These are phyloP conservation scores for Hygrophorus pudorinus DNA, from an alignment of 768 basidiomycete species.

Conservation along the genomic window DNA sequence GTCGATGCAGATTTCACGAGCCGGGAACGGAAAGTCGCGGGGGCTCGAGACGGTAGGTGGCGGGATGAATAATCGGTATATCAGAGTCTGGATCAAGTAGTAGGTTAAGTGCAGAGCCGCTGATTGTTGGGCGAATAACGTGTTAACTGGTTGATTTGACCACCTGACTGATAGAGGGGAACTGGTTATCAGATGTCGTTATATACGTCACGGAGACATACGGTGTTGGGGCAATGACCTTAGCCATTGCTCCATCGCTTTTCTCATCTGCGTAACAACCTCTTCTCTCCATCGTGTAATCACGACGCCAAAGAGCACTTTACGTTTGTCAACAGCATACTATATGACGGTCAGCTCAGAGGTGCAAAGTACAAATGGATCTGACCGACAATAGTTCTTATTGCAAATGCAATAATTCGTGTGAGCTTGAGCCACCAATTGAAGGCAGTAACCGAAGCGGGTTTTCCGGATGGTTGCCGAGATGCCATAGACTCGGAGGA, in stretches of 20 bases:
- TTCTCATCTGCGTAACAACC: constrained; percentile 35
- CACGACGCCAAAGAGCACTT: constrained; percentile 5
- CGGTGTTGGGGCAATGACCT: constrained; percentile 48
- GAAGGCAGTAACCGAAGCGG: constrained; percentile 44
- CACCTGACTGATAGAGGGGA: constrained; percentile 36
- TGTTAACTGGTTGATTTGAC: constrained; percentile 42
- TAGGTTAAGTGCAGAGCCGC: constrained; percentile 49
- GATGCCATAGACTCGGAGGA: constrained; percentile 45
- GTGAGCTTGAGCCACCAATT: constrained; percentile 42
- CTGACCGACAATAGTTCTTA: constrained; percentile 46
- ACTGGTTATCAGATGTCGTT: too few relatives aligned
- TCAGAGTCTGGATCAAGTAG: constrained; percentile 52
- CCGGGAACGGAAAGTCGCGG: constrained; percentile 30
- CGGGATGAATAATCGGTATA: constrained; percentile 62
- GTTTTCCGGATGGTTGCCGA: constrained; percentile 54
- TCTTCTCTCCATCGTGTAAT: constrained; percentile 22
- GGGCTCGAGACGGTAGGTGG: too few relatives aligned
- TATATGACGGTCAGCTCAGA: background rate
- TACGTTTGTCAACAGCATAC: constrained; percentile 30
- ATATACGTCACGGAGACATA: too few relatives aligned
- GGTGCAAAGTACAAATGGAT: constrained; percentile 44
- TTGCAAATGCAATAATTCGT: constrained; percentile 52
- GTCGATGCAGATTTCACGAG: constrained; percentile 46
- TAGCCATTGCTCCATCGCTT: constrained; percentile 46
- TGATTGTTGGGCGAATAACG: constrained; percentile 43